Base-by-base conservation (phyloP, 352 stramenopile genomes). In the Pythium biforme region DNA sequence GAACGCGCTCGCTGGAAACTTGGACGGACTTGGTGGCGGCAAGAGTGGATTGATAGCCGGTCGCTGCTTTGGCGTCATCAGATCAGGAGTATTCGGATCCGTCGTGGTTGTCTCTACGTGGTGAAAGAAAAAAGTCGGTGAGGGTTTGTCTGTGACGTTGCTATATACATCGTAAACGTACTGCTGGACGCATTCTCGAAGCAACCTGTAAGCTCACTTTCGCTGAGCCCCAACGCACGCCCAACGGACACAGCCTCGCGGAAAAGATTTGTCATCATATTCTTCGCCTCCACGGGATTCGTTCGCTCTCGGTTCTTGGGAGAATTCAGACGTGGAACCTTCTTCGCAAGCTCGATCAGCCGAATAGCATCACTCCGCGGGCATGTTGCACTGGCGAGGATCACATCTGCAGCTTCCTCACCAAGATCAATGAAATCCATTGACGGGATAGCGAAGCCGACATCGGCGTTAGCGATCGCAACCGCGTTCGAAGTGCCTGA, bases 281-380 rank as follows among this genome's bases (percentile, higher is more conserved):
- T 59, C 40, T 64, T 69, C 15, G 62, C 62, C n/a, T 69, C 46
- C 0, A 52, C 34, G 12, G 62, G 48, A 39, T 49, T 25, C 33
- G 56, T 48, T 27, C 25, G 49, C 29, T 69, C 55, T 10, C 19
- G 41, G 23, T 19, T 39, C 4, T 40, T 49, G 12, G 23, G 49
- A 15, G 63, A 33, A 12, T 62, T 27, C 11, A 57, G 34, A 1
- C 26, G 46, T 48, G 27, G 53, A 27, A 52, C 72, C 61, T 77
- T 80, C 64, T 86, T 86, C 37, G 65, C 64, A 11, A 72, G 59
- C 50, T 86, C 72, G 45, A 86, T 76, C 4, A 86, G 54, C 0
- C 77, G 77, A 39, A 86, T 79, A 1, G 77, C 72, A 17, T 85
- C 74, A 27, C 75, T 81, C 1, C 74, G 70, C 17, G 77, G 74